Conservation (phyloP, 352 stramenopile genomes). For the Lagenidium sp. region DNA sequence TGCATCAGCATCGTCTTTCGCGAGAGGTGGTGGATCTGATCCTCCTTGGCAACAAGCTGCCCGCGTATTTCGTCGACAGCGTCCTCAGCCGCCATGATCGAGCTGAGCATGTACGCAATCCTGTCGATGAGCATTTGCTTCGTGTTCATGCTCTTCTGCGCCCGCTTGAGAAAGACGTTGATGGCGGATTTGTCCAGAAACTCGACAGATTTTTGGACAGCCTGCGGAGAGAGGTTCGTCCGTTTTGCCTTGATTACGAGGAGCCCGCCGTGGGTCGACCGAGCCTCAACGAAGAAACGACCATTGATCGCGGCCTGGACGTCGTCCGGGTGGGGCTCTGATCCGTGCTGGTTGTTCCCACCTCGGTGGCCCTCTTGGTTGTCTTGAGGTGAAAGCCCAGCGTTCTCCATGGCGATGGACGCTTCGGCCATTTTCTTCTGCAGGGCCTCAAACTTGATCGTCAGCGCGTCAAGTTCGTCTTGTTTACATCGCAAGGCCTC, state of each 20-base stretch:
- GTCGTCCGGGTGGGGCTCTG: conserved; percentile 44
- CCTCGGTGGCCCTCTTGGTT: conserved; percentile 18
- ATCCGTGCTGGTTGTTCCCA: conserved; percentile 10
- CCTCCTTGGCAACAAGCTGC: conserved; percentile 42
- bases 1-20: conserved; percentile 73
- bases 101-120: conserved; percentile 74
- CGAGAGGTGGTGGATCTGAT: conserved; percentile 76
- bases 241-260: conserved; percentile 89
- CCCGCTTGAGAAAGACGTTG: conserved; percentile 92
- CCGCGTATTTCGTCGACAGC: conserved; percentile 34
- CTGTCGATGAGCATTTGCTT: conserved; percentile 90
- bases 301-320: conserved; percentile 44
- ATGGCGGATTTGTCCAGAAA: conserved; percentile 87
- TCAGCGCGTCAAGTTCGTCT: conserved; percentile 83
- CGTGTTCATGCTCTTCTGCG: conserved; percentile 89
- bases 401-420: conserved; percentile 44
- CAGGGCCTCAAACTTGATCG: conserved; percentile 75
- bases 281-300: conserved; percentile 85
- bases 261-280: conserved; percentile 72
- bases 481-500: conserved; percentile 86
- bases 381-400: conserved; percentile 21
- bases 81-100: conserved; percentile 73
- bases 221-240: conserved; percentile 50
- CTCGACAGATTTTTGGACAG: conserved; percentile 55
- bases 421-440: conserved; percentile 67